Evolutionary conservation across 2,329 filamentous ascomycete species (phyloP).

Genomic region (Phaeosphaeriaceae sp.): DNA sequence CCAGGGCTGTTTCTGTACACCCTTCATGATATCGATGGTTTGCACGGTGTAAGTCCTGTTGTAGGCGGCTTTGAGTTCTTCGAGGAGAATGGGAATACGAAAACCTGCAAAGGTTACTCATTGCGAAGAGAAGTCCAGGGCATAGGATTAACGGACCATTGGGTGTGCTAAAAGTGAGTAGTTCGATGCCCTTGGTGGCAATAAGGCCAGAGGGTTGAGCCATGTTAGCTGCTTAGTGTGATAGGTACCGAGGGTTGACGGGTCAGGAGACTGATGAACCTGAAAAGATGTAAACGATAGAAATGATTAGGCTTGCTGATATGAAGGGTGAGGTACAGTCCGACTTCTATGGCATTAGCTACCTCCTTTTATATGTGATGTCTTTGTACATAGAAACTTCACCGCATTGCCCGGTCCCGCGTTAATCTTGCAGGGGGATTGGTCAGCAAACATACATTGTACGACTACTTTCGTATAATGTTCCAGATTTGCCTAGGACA

Average conservation of each 20-base stretch:
- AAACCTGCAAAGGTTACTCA: neutral
- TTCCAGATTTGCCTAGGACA: no score
- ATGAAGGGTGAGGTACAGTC: no score
- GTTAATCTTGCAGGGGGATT: no score
- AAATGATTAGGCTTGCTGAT: no score
- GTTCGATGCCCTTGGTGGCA: neutral
- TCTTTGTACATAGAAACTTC: no score
- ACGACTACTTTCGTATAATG: no score
- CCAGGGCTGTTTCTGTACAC: neutral
- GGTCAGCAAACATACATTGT: no score
- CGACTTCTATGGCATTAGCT: no score
- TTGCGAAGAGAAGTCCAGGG: neutral
- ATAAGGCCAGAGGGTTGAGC: neutral
- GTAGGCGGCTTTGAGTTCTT: neutral
- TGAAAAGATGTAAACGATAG: no score
- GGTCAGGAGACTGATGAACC: no score
- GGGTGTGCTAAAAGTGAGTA: neutral
- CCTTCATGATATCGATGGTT: neutral
- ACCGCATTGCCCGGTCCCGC: no score
- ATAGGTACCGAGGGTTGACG: neutral
- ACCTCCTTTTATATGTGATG: no score
- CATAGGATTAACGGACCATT: neutral
- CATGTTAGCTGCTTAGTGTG: neutral
- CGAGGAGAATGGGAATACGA: neutral
- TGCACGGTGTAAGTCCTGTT: neutral